These are phyloP conservation scores for Aspergillus fumigatiaffinis DNA, from an alignment of 2,329 filamentous ascomycete species.

Conservation along the genomic window DNA sequence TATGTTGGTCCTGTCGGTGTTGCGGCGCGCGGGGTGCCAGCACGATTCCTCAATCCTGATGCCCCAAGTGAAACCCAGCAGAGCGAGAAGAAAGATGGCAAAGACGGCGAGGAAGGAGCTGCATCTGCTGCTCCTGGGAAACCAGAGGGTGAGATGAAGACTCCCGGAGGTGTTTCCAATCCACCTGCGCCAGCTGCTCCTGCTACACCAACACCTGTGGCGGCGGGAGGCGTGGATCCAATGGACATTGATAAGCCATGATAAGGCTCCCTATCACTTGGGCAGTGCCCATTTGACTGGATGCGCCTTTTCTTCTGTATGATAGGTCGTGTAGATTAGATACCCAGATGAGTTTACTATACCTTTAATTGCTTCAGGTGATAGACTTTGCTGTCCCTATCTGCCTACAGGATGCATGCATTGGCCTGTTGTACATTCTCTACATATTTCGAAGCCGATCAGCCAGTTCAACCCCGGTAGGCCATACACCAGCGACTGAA, in stretches of 20 bases:
- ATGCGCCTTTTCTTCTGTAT: neutral
- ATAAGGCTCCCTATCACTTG: neutral
- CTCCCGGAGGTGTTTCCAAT: neutral
- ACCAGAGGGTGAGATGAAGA: constrained; percentile 9
- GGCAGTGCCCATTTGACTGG: neutral
- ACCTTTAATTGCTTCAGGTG: neutral
- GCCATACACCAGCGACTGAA: neutral
- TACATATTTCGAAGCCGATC: neutral
- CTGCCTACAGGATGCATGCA: neutral
- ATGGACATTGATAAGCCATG: constrained; percentile 17
- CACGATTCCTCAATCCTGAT: constrained; percentile 56
- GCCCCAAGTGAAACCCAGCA: constrained; percentile 14
- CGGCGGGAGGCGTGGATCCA: constrained; percentile 8
- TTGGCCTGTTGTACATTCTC: neutral
- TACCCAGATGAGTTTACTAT: neutral
- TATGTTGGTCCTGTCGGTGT: constrained; percentile 67
- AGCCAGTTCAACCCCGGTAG: neutral
- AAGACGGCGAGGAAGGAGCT: neutral
- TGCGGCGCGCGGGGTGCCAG: constrained; percentile 72
- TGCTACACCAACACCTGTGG: constrained; percentile 5
- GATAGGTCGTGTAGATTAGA: neutral
- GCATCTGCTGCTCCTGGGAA: constrained; percentile 1
- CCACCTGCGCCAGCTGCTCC: constrained; percentile 3
- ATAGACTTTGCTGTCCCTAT: neutral
- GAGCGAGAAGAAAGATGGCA: constrained; percentile 5